Conservation (phyloP, 106 monocot genomes). For the Phalaenopsis aphrodite region DNA sequence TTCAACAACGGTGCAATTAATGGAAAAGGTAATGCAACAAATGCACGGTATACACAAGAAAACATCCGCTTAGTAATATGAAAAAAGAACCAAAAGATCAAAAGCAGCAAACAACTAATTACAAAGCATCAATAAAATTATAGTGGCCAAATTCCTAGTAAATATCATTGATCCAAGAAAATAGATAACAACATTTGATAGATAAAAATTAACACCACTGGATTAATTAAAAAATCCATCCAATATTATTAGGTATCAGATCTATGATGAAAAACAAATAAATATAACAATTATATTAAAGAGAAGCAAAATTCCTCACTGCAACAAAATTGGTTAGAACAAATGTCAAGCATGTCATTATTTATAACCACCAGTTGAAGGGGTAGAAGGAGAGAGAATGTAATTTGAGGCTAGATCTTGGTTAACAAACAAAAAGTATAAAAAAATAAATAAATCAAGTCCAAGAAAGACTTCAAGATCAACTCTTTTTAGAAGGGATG, state of each 20-base stretch:
- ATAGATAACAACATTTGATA: background rate
- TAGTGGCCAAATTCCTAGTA: background rate
- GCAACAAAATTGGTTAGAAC: background rate
- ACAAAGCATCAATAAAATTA: slow-evolving; percentile 1
- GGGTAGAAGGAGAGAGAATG: background rate
- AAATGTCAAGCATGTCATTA: background rate
- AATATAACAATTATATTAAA: background rate
- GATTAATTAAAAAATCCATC: background rate
- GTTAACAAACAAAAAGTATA: background rate
- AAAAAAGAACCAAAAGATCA: background rate
- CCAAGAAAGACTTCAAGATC: background rate
- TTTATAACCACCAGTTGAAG: background rate
- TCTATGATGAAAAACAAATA: background rate
- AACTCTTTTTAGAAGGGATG: background rate
- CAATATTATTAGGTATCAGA: background rate
- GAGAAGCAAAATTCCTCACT: background rate
- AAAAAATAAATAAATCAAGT: background rate
- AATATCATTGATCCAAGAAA: background rate
- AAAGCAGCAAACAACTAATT: background rate
- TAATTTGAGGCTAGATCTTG: background rate
- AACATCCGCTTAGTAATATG: background rate
- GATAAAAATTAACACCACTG: background rate
- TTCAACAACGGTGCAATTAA: background rate
- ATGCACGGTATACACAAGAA: background rate
- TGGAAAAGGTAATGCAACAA: background rate